Percentiles rank a stretch among this genome's conserved stretches.
Evolutionary conservation across 78 protist species (phyloP).

Genomic region (slime mould (Dictyostelium discoideum)): dicty_2.7 NC_007090.3:3584001-3584500

Average conservation of each 20-base stretch:
- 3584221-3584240: not conserved
- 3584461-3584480: not conserved
- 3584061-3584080: too few relatives aligned
- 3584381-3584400: not conserved
- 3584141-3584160: too few relatives aligned
- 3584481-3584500: slow-evolving; percentile 51
- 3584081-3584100: too few relatives aligned
- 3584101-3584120: too few relatives aligned
- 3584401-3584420: not conserved
- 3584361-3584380: not conserved
- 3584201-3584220: not conserved
- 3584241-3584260: not conserved
- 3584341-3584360: not conserved
- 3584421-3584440: too few relatives aligned
- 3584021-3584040: too few relatives aligned
- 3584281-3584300: not conserved
- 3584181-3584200: not conserved
- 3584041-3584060: too few relatives aligned
- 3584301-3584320: too few relatives aligned
- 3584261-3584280: not conserved
- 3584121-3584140: too few relatives aligned
- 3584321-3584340: not conserved
- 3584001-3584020: too few relatives aligned
- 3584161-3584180: not conserved
- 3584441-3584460: too few relatives aligned